A percentile compares a stretch with the other conserved stretches of the same genome.
These are phyloP conservation scores for Pisolithus tinctorius DNA, from an alignment of 768 basidiomycete genomes.

Conservation along the genomic window DNA sequence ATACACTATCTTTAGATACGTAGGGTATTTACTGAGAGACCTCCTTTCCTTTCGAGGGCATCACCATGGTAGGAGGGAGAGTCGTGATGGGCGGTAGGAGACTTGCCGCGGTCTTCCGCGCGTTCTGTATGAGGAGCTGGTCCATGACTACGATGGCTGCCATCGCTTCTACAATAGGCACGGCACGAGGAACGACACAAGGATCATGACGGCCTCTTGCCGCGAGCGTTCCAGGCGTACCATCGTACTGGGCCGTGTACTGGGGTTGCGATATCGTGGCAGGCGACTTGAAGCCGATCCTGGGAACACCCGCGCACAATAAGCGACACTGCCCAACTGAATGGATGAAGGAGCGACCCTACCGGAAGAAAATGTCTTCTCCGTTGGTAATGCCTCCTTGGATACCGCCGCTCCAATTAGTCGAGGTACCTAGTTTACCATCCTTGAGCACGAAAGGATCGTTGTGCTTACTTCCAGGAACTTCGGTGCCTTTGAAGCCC, in stretches of 20 bases:
- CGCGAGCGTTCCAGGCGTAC: constrained; percentile 79
- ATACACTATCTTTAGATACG: constrained; percentile 4
- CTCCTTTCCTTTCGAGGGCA: constrained; percentile 36
- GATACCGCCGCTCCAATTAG: constrained; percentile 96
- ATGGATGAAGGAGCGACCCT: constrained; percentile 14
- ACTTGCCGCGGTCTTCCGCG: constrained; percentile 65
- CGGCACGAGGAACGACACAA: constrained; percentile 94
- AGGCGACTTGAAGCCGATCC: constrained; percentile 96
- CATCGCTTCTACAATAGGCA: constrained; percentile 98
- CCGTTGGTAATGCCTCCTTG: constrained; percentile 98
- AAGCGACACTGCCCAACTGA: constrained; percentile 2
- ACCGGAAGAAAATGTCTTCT: constrained; percentile 97
- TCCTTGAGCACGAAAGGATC: constrained; percentile 72
- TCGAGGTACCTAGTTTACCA: constrained; percentile 73
- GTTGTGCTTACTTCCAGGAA: constrained; percentile 91
- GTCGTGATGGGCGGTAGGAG: constrained; percentile 82
- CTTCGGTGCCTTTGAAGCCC: constrained; percentile 90
- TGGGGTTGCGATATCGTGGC: constrained; percentile 95
- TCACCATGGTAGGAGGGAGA: constrained; percentile 89
- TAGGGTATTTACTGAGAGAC: background rate
- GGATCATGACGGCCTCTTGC: constrained; percentile 95
- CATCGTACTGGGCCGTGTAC: constrained; percentile 88
- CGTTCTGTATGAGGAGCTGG: constrained; percentile 81
- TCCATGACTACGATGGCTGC: constrained; percentile 95
- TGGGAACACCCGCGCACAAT: constrained; percentile 24